Evolutionary conservation across 1,284 basidiomycete genomes (phyloP), one percentile per base, ranked within the genome.

Genomic region (Volvariella surrecta): DNA sequence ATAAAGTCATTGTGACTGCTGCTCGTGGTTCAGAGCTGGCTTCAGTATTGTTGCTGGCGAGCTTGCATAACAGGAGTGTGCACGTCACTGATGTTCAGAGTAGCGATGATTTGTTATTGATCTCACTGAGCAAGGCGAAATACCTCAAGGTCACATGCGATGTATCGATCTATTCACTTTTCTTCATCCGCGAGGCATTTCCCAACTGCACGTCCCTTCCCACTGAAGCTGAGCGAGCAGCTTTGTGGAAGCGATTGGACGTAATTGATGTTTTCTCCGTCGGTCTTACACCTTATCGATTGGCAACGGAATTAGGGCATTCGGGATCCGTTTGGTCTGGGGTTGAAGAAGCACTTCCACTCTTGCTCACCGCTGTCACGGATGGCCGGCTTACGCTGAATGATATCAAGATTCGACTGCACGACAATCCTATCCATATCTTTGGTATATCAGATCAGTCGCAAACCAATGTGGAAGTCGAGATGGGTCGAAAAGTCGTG

Each of bases 141-240:
- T 75, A 87, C 20, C 76, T 99, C 53, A 86, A 89, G 57, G 95
- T 98, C 46, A 98, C 94, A 2, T 98, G 95, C 61, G 96, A 99
- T 55, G 91, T 97, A 28, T 82, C 93, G 7, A 76, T 98, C 41
- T 98, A 92, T 63, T 79, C 90, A 8, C 71, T 99, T 48, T 98
- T 97, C 79, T 94, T 93, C 68, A 80, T 78, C 18, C 74, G 71
- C 44, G 83, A 87, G 50, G 76, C 88, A 52, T 93, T 78, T 67
- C 81, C 82, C 3, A 66, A 66, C 2, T 73, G 82, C 4, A 67
- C 63, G 7, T 76, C 78, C 54, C 72, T 99, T 32, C 94, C 95
- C 1, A 73, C 86, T 0, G 59, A 62, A 1, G 79, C 82, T 44
- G 90, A 96, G 54, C 94, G 97, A 62, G 72, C 75, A 44, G 79